Evolutionary conservation across 768 basidiomycete genomes (phyloP).

Genomic region (Boletus barrowsii): DNA sequence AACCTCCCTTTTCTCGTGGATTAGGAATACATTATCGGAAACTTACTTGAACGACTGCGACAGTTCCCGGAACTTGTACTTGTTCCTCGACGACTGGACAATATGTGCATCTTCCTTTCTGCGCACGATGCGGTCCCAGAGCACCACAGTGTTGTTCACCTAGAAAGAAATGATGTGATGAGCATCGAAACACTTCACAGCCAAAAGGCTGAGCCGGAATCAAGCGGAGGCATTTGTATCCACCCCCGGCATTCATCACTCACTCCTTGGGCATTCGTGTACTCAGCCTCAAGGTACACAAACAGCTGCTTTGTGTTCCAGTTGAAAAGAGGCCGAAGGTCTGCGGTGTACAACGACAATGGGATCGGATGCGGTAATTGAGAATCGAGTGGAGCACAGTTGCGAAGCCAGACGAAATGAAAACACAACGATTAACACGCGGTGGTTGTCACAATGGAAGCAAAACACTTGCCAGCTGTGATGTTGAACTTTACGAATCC

Average conservation of each 20-base stretch:
- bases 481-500: conserved; percentile 82
- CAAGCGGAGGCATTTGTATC: conserved; percentile 5
- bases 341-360: conserved; percentile 36
- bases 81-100: conserved; percentile 54
- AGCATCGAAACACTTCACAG: conserved; percentile 3
- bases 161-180: conserved; percentile 28
- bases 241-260: conserved; percentile 27
- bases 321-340: conserved; percentile 79
- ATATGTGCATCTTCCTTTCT: conserved; percentile 72
- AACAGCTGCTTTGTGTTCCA: conserved; percentile 99
- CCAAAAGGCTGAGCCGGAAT: conserved; percentile 23
- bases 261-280: conserved; percentile 69
- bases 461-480: conserved; percentile 58
- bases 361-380: conserved; percentile 16
- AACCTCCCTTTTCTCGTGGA: conserved; percentile 3
- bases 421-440: conserved; percentile 26
- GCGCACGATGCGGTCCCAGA: conserved; percentile 92
- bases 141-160: conserved; percentile 75
- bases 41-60: conserved; percentile 74
- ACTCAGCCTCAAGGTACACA: conserved; percentile 83
- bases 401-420: conserved; percentile 22
- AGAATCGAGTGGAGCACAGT: conserved; percentile 6
- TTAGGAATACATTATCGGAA: conserved; percentile 1
- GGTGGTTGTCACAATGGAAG: conserved; percentile 26
- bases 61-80: conserved; percentile 79